Base-by-base conservation (phyloP, 2,329 filamentous ascomycete species). In the Ceratocystis lukuohia region DNA sequence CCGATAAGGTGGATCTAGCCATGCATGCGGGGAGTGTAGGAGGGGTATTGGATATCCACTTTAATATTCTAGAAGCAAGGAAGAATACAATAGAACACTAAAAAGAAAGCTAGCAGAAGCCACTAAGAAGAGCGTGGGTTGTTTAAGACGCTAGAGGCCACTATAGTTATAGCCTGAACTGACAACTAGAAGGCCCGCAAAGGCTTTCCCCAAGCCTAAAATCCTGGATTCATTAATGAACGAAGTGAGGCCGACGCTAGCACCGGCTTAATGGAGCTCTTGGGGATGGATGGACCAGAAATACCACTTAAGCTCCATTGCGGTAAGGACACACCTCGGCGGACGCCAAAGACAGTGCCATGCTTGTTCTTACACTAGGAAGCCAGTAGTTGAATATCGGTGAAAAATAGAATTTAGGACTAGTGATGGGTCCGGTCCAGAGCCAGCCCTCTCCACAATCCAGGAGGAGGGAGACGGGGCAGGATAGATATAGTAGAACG, bases 171-270 rank as follows among this genome's bases (percentile, higher is more conserved):
- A 25, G 46, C 12, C 25, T 57, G 53, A 30, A 57, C 53, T 57
- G 25, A 57, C 53, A 57, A 15, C 53, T 57, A 57, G 53, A 57
- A 57, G 53, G 53, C 53, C 53, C 25, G 53, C 22, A 57, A 57
- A 22, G 10, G 30, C 22, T 28, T 8, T 57, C 53, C 17, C 53
- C 53, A 57, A 57, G 17, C 53, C 10, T 15, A 57, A 30, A 15
- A 30, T n/a, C 46, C 46, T 12, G 8, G 22, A 12, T 22, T 50
- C 0, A 7, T 30, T 57, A 57, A 20, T 57, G 22, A 57, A 57
- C 53, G 53, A 57, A 57, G 53, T 57, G 53, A 57, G 53, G 53
- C 53, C 53, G 53, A 17, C 53, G 53, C 53, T 57, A 57, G 53
- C 53, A 57, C 53, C 53, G 53, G 53, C 22, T 33, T 28, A 57